Base-by-base conservation (phyloP, 1,284 basidiomycete species). In the Trichosporon asahii region DNA sequence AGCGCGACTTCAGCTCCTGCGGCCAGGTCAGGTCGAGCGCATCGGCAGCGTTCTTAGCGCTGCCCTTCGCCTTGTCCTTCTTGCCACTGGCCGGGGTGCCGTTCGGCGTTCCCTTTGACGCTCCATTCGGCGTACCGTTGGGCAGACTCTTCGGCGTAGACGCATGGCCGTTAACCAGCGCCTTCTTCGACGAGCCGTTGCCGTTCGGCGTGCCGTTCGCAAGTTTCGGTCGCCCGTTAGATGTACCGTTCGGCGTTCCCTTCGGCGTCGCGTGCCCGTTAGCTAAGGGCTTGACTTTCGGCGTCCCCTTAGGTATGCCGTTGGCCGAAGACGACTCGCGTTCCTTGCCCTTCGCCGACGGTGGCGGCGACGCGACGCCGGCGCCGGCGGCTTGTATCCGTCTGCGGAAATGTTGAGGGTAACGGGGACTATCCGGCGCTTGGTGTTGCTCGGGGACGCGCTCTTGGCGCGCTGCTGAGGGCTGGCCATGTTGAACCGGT, bases 1-100 rank as follows among this genome's bases (percentile, higher is more conserved):
- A 74, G 75, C 15, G 44, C 44, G 1, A 18, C n/a, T 2, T 73
- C 8, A 80, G 69, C 1, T 64, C 46, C 21, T 70, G 71, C 1
- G 81, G 80, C 78, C 79, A 82, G 21, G 70, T 11, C 18, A 80
- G 70, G 37, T 77, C 73, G 53, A 80, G 63, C 0, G 68, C 69
- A 11, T 21, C 33, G 21, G 64, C 21, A 9, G 49, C 44, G 31
- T 66, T 61, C 57, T 61, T 61, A 29, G 29, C 18, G 6, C 35
- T 12, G 35, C 57, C 57, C 57, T 61, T 61, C 27, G 25, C 27
- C 57, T 61, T 61, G 8, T 61, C 29, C 57, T 61, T 61, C 57
- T 61, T 61, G 57, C 27, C 57, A 11, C 57, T 61, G 21, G 18
- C 29, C 27, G 57, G 57, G 15, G 57, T 61, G 29, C 27, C 37